Conservation (phyloP, 169 alveolate genomes). For the Cryptosporidium muris region DNA sequence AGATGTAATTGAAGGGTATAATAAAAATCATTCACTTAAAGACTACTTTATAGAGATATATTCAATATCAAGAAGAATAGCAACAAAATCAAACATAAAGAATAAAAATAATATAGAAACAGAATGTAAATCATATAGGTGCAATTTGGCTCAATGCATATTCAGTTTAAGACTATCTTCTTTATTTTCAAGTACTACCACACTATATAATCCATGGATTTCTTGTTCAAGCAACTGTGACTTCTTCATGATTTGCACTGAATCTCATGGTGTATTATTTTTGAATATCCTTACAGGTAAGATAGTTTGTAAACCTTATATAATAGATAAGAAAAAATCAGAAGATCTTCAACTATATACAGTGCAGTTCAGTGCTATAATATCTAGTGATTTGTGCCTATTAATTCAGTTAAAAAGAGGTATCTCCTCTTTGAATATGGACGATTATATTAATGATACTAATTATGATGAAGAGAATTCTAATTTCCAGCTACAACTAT, state of each 20-base stretch:
- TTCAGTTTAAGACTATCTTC: constrained; percentile 33
- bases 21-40: background rate
- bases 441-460: background rate
- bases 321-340: background rate
- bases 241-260: background rate
- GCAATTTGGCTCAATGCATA: background rate
- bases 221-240: background rate
- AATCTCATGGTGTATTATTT: constrained; percentile 22
- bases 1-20: background rate
- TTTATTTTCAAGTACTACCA: background rate
- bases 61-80: constrained; percentile 2
- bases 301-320: background rate
- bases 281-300: constrained; percentile 40
- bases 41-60: constrained; percentile 14
- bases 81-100: background rate
- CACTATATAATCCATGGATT: too few relatives aligned
- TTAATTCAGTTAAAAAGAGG: constrained; percentile 10
- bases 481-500: background rate
- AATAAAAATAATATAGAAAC: background rate
- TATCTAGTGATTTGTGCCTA: constrained; percentile 26
- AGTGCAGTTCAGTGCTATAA: constrained; percentile 1
- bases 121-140: background rate
- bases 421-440: background rate
- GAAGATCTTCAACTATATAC: background rate
- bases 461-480: background rate